Evolutionary conservation across 1,284 basidiomycete genomes (phyloP), one percentile per base, ranked within the genome.

Genomic region (Mycena citricolor): DNA sequence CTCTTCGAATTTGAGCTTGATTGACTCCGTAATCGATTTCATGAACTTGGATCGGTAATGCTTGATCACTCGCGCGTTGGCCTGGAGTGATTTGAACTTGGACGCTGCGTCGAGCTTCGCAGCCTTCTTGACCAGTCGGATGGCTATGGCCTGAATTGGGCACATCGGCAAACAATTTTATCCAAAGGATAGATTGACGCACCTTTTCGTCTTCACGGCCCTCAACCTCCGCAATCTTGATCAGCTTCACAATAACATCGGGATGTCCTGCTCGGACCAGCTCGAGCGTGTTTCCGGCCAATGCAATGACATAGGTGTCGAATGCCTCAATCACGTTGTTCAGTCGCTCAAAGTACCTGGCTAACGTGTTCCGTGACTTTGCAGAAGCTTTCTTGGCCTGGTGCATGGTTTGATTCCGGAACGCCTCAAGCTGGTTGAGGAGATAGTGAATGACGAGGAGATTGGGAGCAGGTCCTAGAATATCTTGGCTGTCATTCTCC

Each of bases 201-300:
- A 90, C 93, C 76, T 95, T 97, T 67, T 99, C 92, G 60, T 99
- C 97, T 62, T 94, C 91, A 55, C 79, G 80, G 4, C 88, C 90
- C 63, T 99, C 97, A 17, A 92, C 77, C 63, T 99, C 94, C 28
- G 92, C 86, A 47, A 99, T 91, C 71, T 98, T 98, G 60, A 94
- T 70, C 40, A 99, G 67, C 57, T 90, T 88, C 39, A 99, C 93
- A 8, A 98, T 80, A 13, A 95, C 93, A 22, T 86, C 83, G 0
- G 81, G 74, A 60, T 93, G 73, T 0, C 90, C 92, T 4, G 82
- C 82, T 30, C 92, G 77, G 2, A 88, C 83, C 29, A 99, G 77
- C 25, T 86, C 83, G 16, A 99, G 71, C 8, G 95, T 72, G 53
- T 89, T 88, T 35, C 73, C 73, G 0, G 86, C 87, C 17, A 99